Percentiles rank a stretch among this genome's conserved stretches.
phyloP scores from a whole-genome alignment of 129 eudicot species.

The Helianthus annuus region HanXRQr2.0-SUNRISE NC_035442.2:89086269-89086768 shows the following conservation, averaged over 20 bases:
- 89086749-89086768: no score
- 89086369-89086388: conserved; percentile 49
- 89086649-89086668: conserved; percentile 73
- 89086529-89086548: conserved; percentile 88
- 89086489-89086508: conserved; percentile 52
- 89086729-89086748: no score
- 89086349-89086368: conserved; percentile 11
- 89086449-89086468: conserved; percentile 60
- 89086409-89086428: conserved; percentile 47
- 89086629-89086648: conserved; percentile 3
- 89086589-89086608: no score
- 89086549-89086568: not conserved
- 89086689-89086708: no score
- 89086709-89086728: no score
- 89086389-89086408: conserved; percentile 44
- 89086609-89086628: conserved; percentile 12
- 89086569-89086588: not conserved
- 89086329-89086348: not conserved
- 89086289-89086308: no score
- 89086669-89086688: conserved; percentile 37
- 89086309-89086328: no score
- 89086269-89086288: no score
- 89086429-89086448: conserved; percentile 50
- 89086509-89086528: conserved; percentile 57
- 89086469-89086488: conserved; percentile 44